A percentile compares a stretch with the other conserved stretches of the same genome.
Evolutionary conservation across 192 early-diverging fungal genomes (phyloP).

Genomic region (Phycomyces nitens): DNA sequence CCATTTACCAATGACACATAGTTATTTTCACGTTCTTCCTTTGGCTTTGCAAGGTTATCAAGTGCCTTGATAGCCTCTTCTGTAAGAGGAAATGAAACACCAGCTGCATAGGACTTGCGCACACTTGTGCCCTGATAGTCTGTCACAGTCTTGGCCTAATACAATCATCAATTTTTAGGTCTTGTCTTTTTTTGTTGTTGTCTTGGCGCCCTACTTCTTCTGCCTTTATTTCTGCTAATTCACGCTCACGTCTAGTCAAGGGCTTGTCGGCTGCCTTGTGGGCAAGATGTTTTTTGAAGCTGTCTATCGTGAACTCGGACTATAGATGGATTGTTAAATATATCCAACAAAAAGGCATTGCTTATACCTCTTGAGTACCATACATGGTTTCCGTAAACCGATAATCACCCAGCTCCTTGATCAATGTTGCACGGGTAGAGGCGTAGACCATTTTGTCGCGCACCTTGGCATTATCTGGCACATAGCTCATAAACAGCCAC

Average conservation of each 20-base stretch:
- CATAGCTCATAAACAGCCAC: constrained; percentile 78
- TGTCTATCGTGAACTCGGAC: constrained; percentile 62
- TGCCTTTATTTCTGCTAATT: constrained; percentile 60
- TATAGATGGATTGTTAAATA: constrained; percentile 15
- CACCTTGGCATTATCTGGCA: constrained; percentile 78
- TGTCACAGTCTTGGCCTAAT: constrained; percentile 41
- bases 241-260: constrained; percentile 81
- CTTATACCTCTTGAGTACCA: constrained; percentile 65
- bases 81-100: constrained; percentile 60
- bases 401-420: constrained; percentile 76
- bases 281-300: constrained; percentile 56
- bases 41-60: constrained; percentile 40
- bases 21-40: constrained; percentile 49
- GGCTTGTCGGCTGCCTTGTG: constrained; percentile 72
- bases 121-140: constrained; percentile 52
- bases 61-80: constrained; percentile 62
- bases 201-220: constrained; percentile 60
- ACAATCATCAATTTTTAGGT: background rate
- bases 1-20: constrained; percentile 52
- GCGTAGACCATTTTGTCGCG: constrained; percentile 96
- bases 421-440: constrained; percentile 73
- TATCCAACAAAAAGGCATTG: background rate
- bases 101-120: constrained; percentile 63
- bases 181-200: constrained; percentile 1
- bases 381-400: constrained; percentile 81